Evolutionary conservation across 306 rosid species (phyloP).

Genomic region (Dalbergia oliveri): DNA sequence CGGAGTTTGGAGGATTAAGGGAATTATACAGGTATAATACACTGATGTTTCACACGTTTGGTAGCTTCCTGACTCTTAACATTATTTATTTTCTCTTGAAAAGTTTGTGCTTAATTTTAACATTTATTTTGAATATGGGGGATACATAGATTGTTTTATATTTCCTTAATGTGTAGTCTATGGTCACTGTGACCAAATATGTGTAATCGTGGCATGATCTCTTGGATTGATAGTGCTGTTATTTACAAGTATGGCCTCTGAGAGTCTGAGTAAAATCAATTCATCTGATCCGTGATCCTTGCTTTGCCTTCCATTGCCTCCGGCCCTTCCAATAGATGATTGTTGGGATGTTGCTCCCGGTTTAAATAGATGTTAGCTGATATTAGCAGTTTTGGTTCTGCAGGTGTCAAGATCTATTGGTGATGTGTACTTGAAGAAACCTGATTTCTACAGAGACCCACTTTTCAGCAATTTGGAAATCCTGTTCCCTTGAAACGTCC

Average conservation of each 20-base stretch:
- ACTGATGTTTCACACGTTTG: neutral
- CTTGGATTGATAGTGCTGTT: slow-evolving; percentile 1
- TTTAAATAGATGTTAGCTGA: slow-evolving; percentile 40
- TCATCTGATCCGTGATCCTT: neutral
- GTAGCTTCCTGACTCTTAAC: neutral
- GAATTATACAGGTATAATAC: slow-evolving; percentile 88
- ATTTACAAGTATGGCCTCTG: neutral
- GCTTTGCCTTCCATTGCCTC: too few relatives aligned
- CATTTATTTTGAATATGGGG: neutral
- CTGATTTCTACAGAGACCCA: slow-evolving; percentile 82
- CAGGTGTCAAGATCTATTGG: slow-evolving; percentile 99
- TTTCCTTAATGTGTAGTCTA: neutral
- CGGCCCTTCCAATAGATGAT: slow-evolving; percentile 5
- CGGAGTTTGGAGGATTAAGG: slow-evolving; percentile 97
- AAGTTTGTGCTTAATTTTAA: slow-evolving; percentile 5
- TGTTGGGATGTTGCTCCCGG: neutral
- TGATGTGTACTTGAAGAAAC: slow-evolving; percentile 87
- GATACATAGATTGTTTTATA: neutral
- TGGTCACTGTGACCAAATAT: neutral
- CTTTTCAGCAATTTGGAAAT: slow-evolving; percentile 69
- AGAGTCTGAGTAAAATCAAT: neutral
- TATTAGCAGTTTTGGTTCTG: slow-evolving; percentile 22
- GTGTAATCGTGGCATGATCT: slow-evolving; percentile 22
- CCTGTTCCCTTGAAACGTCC: slow-evolving; percentile 84
- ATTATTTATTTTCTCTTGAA: neutral